These are phyloP conservation scores for Cymodocea nodosa DNA, from an alignment of 116 monocot genomes.

Conservation along the genomic window DNA sequence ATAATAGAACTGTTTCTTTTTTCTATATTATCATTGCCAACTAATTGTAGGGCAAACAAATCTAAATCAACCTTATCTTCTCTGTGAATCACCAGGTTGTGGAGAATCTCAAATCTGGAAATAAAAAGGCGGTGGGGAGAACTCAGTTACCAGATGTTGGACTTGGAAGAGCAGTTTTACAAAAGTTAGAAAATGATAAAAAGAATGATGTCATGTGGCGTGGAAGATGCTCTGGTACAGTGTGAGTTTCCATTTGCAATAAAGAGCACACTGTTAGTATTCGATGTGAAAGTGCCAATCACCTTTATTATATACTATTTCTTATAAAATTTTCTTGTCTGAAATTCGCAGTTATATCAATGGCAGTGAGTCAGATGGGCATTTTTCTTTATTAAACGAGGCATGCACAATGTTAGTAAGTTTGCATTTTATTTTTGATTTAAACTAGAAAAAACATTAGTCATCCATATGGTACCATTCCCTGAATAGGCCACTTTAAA, in stretches of 20 bases:
- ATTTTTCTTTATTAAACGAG: constrained; percentile 78
- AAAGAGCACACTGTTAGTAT: not conserved
- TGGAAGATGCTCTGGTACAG: constrained; percentile 97
- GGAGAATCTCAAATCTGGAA: constrained; percentile 61
- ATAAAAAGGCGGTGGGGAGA: constrained; percentile 45
- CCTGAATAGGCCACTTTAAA: too few relatives aligned
- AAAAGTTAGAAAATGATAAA: constrained; percentile 56
- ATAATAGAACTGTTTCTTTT: not conserved
- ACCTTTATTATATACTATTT: not conserved
- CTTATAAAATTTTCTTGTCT: not conserved
- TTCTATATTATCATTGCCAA: not conserved
- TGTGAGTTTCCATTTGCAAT: constrained; percentile 45
- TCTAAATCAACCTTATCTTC: not conserved
- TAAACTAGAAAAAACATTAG: not conserved
- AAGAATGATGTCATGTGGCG: constrained; percentile 70
- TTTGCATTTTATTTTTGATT: not conserved
- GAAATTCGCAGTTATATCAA: constrained; percentile 66
- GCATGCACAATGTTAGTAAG: constrained; percentile 82
- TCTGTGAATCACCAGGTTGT: constrained; percentile 46
- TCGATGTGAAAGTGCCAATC: not conserved
- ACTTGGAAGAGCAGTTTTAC: constrained; percentile 43
- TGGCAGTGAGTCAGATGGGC: constrained; percentile 75
- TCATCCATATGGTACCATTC: not conserved
- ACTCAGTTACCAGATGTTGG: constrained; percentile 72
- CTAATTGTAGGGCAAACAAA: not conserved